These are phyloP conservation scores for Articulospora tetracladia DNA, from an alignment of 495 filamentous ascomycete species.

Conservation along the genomic window DNA sequence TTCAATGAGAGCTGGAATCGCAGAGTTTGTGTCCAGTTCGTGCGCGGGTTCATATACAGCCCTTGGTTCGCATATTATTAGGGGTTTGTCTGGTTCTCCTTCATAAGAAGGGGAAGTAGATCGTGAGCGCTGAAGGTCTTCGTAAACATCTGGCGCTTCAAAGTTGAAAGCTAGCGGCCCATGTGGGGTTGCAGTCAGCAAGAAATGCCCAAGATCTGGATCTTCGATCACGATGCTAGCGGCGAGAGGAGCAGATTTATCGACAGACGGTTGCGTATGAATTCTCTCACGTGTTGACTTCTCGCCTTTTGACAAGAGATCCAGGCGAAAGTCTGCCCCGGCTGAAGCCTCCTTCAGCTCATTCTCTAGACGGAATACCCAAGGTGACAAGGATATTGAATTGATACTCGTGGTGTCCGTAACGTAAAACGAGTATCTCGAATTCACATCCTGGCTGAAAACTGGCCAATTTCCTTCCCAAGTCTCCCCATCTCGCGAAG, in stretches of 20 bases:
- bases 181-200: slow-evolving; percentile 64
- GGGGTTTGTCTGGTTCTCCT: slow-evolving; percentile 32
- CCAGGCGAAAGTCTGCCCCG: slow-evolving; percentile 69
- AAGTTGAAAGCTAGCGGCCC: slow-evolving; percentile 63
- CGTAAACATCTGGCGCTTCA: slow-evolving; percentile 55
- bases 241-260: slow-evolving; percentile 43
- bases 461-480: slow-evolving; percentile 59
- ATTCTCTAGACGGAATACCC: slow-evolving; percentile 70
- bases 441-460: slow-evolving; percentile 68
- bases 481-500: slow-evolving; percentile 45
- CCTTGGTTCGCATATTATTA: slow-evolving; percentile 48
- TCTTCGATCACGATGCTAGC: slow-evolving; percentile 66
- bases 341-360: slow-evolving; percentile 65
- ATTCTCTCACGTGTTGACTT: slow-evolving; percentile 58
- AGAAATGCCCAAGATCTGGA: slow-evolving; percentile 72
- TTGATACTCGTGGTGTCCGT: slow-evolving; percentile 68
- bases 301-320: slow-evolving; percentile 61
- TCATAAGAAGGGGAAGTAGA: slow-evolving; percentile 31
- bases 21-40: slow-evolving; percentile 54
- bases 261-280: slow-evolving; percentile 31
- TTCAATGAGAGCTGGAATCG: slow-evolving; percentile 58
- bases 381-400: slow-evolving; percentile 66
- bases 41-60: slow-evolving; percentile 68
- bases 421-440: slow-evolving; percentile 74
- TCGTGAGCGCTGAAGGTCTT: slow-evolving; percentile 23